Conservation (phyloP, 192 early-diverging fungal species). For the Dissophora ornata region DNA sequence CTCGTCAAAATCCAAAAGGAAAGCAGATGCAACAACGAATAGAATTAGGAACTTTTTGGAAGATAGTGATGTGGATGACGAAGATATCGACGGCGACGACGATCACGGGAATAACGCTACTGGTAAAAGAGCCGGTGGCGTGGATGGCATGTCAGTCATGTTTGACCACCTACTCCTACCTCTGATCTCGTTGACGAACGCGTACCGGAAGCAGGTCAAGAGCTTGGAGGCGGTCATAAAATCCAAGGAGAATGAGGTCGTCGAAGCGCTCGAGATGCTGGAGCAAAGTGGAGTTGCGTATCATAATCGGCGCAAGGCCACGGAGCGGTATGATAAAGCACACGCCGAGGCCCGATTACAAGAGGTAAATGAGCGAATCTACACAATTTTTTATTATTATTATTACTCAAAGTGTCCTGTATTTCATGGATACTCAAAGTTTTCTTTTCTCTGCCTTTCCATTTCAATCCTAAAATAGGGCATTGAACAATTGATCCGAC, state of each 20-base stretch:
- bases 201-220: constrained; percentile 26
- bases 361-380: constrained; percentile 5
- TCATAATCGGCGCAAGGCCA: constrained; percentile 30
- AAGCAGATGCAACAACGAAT: neutral
- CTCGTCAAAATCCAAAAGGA: neutral
- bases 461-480: too few species aligned
- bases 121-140: too few species aligned
- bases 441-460: neutral
- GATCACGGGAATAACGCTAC: neutral
- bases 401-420: too few species aligned
- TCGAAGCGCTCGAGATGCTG: constrained; percentile 44
- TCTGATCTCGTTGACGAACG: constrained; percentile 32
- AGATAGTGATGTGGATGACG: constrained; percentile 5
- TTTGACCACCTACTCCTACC: constrained; percentile 42
- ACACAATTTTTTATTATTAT: too few species aligned
- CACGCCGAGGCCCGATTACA: constrained; percentile 25
- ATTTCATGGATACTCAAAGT: neutral
- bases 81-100: neutral
- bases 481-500: constrained; percentile 12
- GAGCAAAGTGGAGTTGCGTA: constrained; percentile 34
- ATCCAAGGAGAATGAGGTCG: constrained; percentile 43
- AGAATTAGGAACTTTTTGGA: constrained; percentile 8
- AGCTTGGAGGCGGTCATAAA: constrained; percentile 22
- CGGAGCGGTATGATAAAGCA: constrained; percentile 26
- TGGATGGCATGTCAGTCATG: constrained; percentile 32